A percentile compares a stretch with the other conserved stretches of the same genome.
Evolutionary conservation across 176 grass and related monocot species (phyloP).

Genomic region (Carex kokanica): DNA sequence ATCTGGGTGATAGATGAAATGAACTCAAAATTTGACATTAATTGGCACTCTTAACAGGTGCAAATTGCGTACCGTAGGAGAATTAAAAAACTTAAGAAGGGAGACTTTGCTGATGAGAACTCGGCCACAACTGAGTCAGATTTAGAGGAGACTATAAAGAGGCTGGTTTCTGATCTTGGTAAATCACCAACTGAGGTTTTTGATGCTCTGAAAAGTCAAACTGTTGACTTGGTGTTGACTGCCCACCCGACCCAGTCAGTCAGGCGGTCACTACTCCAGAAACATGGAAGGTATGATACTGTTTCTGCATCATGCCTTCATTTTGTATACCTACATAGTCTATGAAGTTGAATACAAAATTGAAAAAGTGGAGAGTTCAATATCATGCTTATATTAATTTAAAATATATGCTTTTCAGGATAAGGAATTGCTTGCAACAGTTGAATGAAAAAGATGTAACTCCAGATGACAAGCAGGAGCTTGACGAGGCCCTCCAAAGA

Average conservation of each 20-base stretch:
- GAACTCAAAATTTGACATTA: background rate
- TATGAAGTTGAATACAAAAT: background rate
- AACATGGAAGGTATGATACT: slow-evolving; percentile 75
- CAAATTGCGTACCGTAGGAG: slow-evolving; percentile 77
- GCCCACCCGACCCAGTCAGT: slow-evolving; percentile 95
- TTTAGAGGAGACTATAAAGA: slow-evolving; percentile 83
- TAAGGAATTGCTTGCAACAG: slow-evolving; percentile 65
- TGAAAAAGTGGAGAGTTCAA: background rate
- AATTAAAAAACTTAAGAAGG: slow-evolving; percentile 81
- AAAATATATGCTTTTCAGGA: slow-evolving; percentile 43
- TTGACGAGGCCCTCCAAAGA: slow-evolving; percentile 90
- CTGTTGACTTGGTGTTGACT: slow-evolving; percentile 83
- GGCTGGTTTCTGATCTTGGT: slow-evolving; percentile 56
- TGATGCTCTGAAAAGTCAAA: slow-evolving; percentile 86
- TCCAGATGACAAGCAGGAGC: slow-evolving; percentile 95
- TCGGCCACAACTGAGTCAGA: slow-evolving; percentile 87
- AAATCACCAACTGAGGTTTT: slow-evolving; percentile 77
- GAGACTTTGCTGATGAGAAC: slow-evolving; percentile 87
- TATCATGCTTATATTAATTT: slow-evolving; percentile 2
- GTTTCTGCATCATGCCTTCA: background rate
- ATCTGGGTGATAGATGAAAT: background rate
- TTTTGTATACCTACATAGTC: background rate
- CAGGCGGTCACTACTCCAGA: slow-evolving; percentile 83
- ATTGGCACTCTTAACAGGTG: slow-evolving; percentile 28
- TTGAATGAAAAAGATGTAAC: slow-evolving; percentile 84